phyloP scores from a whole-genome alignment of 768 basidiomycete genomes.

The Russula olivacea region DNA sequence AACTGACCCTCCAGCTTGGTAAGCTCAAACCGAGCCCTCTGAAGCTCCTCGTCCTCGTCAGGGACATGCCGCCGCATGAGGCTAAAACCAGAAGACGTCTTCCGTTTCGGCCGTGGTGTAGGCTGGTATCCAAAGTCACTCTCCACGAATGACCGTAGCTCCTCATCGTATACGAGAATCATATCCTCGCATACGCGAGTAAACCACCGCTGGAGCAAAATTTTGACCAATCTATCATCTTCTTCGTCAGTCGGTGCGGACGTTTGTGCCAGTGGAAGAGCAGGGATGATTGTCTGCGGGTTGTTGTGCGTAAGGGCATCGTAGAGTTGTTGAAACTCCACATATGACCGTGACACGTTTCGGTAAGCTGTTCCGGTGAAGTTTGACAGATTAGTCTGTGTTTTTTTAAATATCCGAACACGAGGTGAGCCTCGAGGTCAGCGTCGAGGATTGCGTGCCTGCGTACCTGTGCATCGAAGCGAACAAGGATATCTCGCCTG shows the following conservation, averaged over 20 bases:
- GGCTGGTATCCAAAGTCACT: constrained; percentile 96
- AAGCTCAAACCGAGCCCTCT: constrained; percentile 83
- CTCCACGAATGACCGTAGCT: constrained; percentile 91
- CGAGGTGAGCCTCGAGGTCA: background rate
- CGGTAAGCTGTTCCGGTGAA: constrained; percentile 86
- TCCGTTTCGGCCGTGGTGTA: constrained; percentile 67
- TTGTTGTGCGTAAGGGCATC: constrained; percentile 84
- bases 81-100: constrained; percentile 66
- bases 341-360: constrained; percentile 91
- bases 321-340: constrained; percentile 92
- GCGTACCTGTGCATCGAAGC: constrained; percentile 89
- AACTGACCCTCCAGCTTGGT: constrained; percentile 90
- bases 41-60: constrained; percentile 92
- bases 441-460: background rate
- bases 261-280: constrained; percentile 91
- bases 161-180: constrained; percentile 84
- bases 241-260: constrained; percentile 98
- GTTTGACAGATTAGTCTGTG: constrained; percentile 87
- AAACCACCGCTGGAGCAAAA: constrained; percentile 94
- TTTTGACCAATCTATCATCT: constrained; percentile 91
- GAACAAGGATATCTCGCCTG: constrained; percentile 87
- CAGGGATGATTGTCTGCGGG: constrained; percentile 95
- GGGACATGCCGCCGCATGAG: constrained; percentile 75
- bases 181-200: constrained; percentile 89
- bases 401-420: background rate